Base-by-base conservation (phyloP, 805 yeast genomes). In the Grigorovia jiainica region DNA sequence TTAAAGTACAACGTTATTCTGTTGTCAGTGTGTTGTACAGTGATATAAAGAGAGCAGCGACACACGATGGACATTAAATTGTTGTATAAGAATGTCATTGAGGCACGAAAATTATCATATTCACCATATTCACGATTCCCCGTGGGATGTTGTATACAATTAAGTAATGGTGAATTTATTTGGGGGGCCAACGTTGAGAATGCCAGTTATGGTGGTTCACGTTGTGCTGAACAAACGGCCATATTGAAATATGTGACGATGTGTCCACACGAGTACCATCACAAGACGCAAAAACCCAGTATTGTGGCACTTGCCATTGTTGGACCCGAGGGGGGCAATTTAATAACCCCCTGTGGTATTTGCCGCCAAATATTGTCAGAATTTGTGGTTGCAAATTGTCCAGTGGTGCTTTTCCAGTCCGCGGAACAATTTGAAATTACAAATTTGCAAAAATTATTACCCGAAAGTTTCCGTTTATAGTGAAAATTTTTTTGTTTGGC, bases 181-280 rank as follows among this genome's bases (percentile, higher is more conserved):
- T 55, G 63, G 10, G 98, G 97, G 4, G 95, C 95, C 33, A 90
- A 90, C 51, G 78, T 92, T 21, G 98, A 90, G 58, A 92, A 90
- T 58, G 97, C 97, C 3, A 78, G 92, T 38, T 89, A 84, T 55
- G 94, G 86, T 1, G 89, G 77, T 2, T 71, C 78, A 1, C 74
- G 82, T 19, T 83, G 94, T 58, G 94, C 94, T 0, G 94, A 83
- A 53, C 65, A 87, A 33, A 71, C 82, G 1, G 79, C 90, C 0
- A 67, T 80, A 2, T 69, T 72, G 10, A 70, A 72, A 34, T 82
- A 84, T 0, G 70, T 78, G 6, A 68, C 70, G 18, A 23, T 29
- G 15, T 29, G 32, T 11, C 29, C 15, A 35, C 43, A 42, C 29
- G 17, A 4, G 43, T 42, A 4, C 32, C 36, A 16, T 16, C 21